Percentiles rank a stretch among this genome's conserved stretches.
Evolutionary conservation across 225 moss, liverwort and hornwort species (phyloP).

Genomic region (Polytrichum commune): DNA sequence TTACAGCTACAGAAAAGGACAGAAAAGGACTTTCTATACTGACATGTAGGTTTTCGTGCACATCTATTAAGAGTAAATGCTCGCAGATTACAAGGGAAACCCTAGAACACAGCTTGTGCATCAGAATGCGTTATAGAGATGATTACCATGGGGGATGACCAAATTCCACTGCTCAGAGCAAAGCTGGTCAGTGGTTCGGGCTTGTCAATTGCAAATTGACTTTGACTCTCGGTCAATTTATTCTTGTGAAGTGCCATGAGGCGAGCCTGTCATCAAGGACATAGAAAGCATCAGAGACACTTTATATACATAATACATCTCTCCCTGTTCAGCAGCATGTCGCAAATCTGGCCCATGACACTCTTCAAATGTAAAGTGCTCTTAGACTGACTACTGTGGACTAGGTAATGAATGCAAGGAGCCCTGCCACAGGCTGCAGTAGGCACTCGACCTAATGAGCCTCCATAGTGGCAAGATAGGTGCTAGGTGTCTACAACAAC

Average conservation of each 20-base stretch:
- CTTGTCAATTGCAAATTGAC: constrained; percentile 54
- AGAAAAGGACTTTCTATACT: neutral
- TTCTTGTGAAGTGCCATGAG: constrained; percentile 51
- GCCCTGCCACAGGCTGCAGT: too few species aligned
- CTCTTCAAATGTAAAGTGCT: too few species aligned
- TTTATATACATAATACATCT: too few species aligned
- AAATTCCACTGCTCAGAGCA: constrained; percentile 60
- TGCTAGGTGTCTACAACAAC: too few species aligned
- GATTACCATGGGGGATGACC: constrained; percentile 69
- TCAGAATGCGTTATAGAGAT: neutral
- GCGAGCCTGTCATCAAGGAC: constrained; percentile 31
- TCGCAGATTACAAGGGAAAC: neutral
- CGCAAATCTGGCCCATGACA: too few species aligned
- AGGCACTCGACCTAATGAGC: too few species aligned
- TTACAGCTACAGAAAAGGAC: neutral
- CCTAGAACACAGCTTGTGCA: too few species aligned
- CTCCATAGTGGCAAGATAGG: too few species aligned
- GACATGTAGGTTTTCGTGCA: too few species aligned
- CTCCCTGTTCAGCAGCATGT: too few species aligned
- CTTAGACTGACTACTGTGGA: too few species aligned
- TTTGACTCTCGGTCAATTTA: constrained; percentile 57
- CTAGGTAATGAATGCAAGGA: too few species aligned
- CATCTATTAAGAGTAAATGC: neutral
- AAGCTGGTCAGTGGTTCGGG: constrained; percentile 62
- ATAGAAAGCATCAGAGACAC: neutral